These are phyloP conservation scores for Apiospora pterosperma DNA, from an alignment of 2,329 filamentous ascomycete genomes.

Conservation along the genomic window DNA sequence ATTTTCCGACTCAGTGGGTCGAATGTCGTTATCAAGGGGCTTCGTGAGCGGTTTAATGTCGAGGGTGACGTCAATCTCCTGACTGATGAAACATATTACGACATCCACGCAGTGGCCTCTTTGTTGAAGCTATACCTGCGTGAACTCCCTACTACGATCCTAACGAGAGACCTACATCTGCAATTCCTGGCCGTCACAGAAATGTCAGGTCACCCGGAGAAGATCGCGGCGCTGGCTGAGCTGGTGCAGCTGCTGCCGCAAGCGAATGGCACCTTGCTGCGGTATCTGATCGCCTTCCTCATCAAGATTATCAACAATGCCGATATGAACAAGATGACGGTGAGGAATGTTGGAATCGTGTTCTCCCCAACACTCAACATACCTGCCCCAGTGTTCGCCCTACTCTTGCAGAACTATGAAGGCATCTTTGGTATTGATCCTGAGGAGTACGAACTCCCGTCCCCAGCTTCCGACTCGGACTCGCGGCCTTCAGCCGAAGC, in stretches of 20 bases:
- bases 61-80: conserved; percentile 90
- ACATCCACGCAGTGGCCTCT: conserved; percentile 93
- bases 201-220: conserved; percentile 69
- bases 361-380: conserved; percentile 98
- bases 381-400: conserved; percentile 86
- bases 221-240: conserved; percentile 70
- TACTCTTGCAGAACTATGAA: conserved; percentile 88
- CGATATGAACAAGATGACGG: conserved; percentile 94
- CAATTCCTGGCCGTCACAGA: conserved; percentile 86
- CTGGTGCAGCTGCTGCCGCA: conserved; percentile 78
- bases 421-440: conserved; percentile 76
- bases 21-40: conserved; percentile 85
- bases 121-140: conserved; percentile 91
- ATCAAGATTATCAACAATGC: conserved; percentile 90
- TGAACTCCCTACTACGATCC: conserved; percentile 84
- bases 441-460: conserved; percentile 58
- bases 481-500: conserved; percentile 23
- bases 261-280: conserved; percentile 77
- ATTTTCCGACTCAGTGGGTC: conserved; percentile 98
- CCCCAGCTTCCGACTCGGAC: conserved; percentile 37
- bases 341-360: conserved; percentile 95
- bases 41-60: conserved; percentile 88
- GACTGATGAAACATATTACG: conserved; percentile 79
- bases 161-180: conserved; percentile 85
- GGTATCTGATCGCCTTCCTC: conserved; percentile 82